phyloP scores from a whole-genome alignment of 2,329 filamentous ascomycete genomes.

The Huntiella omanensis region DNA sequence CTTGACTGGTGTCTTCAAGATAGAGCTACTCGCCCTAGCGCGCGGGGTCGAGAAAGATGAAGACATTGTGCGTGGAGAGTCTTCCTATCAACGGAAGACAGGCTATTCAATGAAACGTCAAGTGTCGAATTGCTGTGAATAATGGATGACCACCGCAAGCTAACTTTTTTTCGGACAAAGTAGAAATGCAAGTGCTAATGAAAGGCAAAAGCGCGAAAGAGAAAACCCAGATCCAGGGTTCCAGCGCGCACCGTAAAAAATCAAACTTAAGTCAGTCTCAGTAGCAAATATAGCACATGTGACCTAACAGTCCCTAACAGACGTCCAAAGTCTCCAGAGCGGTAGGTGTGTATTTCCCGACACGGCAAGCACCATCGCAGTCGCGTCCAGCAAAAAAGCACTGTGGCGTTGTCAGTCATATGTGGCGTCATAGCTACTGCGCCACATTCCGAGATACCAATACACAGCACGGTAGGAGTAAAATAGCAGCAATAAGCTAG shows the following conservation, averaged over 20 bases:
- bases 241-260: not conserved
- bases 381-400: conserved; percentile 2
- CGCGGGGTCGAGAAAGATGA: too few species aligned
- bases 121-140: not conserved
- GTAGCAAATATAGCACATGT: not conserved
- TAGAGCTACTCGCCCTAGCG: not conserved
- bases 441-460: conserved; percentile 4
- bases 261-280: not conserved
- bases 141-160: not conserved
- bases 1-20: conserved; percentile 22
- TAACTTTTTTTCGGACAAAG: not conserved
- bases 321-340: not conserved
- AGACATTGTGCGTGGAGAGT: too few species aligned
- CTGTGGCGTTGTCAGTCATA: not conserved
- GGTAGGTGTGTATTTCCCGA: not conserved
- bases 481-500: not conserved
- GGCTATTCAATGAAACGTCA: too few species aligned
- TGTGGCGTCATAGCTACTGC: not conserved
- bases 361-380: not conserved
- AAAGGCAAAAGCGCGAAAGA: not conserved
- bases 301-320: not conserved
- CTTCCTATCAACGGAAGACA: too few species aligned
- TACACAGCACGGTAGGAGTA: not conserved
- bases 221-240: not conserved
- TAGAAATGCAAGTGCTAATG: not conserved